Base-by-base conservation (phyloP, 2,329 filamentous ascomycete species). In the Davidsoniella australis region DNA sequence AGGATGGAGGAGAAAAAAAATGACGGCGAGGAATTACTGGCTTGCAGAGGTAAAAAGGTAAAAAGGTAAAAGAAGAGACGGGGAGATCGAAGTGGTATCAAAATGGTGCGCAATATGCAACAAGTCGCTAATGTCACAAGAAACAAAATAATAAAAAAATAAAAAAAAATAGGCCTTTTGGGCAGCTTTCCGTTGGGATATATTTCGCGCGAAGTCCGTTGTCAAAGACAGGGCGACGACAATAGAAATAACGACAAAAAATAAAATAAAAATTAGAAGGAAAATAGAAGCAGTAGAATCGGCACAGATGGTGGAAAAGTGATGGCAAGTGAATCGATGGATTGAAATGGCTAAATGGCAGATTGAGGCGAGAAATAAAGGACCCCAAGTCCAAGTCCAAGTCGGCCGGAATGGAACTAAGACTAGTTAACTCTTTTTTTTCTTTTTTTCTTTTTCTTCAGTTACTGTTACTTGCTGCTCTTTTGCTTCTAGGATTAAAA, bases 81-180 rank as follows among this genome's bases (percentile, higher is more conserved):
- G 10, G 16, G 23, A 24, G 40, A 43, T 26, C 6, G n/a, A 46
- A 9, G 20, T 17, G 40, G 17, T 43, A 39, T 23, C 18, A 48
- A 37, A 12, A 23, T 23, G 29, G 29, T 33, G 29, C 29, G 29
- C 29, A 33, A 33, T 33, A 33, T 33, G 29, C 29, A 33, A 9
- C 29, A 12, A 33, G 29, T 33, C 8, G 29, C 29, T 33, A 10
- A 33, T 33, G 29, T 33, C 29, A 33, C 14, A 42, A 48, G 36
- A 52, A 36, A 38, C 10, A 41, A 45, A 39, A 29, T 17, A 44
- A 20, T 12, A 41, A 45, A 17, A 41, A 45, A 39, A 29, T 17
- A 44, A 20, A 7, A 41, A 45, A 17, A 41, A n/a, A 16, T 12
- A 33, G 29, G 8, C 29, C 12, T 9, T 33, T 12, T 33, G 29